phyloP scores from a whole-genome alignment of 257 asterid genomes.

The Ilex asprella region DNA sequence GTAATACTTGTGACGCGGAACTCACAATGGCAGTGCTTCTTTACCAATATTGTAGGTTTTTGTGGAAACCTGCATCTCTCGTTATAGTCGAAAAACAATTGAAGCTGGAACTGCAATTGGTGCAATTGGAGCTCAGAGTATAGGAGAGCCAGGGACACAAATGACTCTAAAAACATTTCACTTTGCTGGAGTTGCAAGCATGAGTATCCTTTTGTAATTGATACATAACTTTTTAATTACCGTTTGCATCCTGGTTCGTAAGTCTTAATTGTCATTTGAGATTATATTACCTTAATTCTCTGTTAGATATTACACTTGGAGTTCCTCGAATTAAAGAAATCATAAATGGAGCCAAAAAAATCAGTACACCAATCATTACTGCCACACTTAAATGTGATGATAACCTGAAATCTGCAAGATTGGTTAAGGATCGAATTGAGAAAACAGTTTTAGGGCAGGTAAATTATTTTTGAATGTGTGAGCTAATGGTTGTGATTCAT shows the following conservation, averaged over 20 bases:
- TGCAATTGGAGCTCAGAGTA: constrained; percentile 95
- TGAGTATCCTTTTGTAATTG: constrained; percentile 75
- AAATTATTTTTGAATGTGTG: neutral
- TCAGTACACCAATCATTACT: constrained; percentile 82
- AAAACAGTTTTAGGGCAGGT: constrained; percentile 87
- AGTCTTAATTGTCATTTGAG: constrained; percentile 13
- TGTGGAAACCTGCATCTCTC: constrained; percentile 66
- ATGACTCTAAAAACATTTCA: constrained; percentile 98
- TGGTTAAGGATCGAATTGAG: constrained; percentile 78
- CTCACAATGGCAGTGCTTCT: constrained; percentile 7
- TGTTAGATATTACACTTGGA: constrained; percentile 92
- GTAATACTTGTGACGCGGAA: neutral
- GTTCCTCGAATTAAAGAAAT: constrained; percentile 92
- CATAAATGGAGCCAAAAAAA: constrained; percentile 71
- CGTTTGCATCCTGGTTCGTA: constrained; percentile 10
- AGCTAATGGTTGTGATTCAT: neutral
- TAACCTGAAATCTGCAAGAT: constrained; percentile 41
- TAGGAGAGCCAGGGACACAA: constrained; percentile 98
- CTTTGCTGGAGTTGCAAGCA: constrained; percentile 99
- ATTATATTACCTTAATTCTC: constrained; percentile 37
- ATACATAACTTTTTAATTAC: constrained; percentile 9
- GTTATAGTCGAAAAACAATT: constrained; percentile 67
- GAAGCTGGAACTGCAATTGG: constrained; percentile 93
- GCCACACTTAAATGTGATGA: constrained; percentile 43
- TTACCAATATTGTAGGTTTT: constrained; percentile 51